phyloP scores from a whole-genome alignment of 2,329 filamentous ascomycete genomes.

The Aureobasidium subglaciale region DNA sequence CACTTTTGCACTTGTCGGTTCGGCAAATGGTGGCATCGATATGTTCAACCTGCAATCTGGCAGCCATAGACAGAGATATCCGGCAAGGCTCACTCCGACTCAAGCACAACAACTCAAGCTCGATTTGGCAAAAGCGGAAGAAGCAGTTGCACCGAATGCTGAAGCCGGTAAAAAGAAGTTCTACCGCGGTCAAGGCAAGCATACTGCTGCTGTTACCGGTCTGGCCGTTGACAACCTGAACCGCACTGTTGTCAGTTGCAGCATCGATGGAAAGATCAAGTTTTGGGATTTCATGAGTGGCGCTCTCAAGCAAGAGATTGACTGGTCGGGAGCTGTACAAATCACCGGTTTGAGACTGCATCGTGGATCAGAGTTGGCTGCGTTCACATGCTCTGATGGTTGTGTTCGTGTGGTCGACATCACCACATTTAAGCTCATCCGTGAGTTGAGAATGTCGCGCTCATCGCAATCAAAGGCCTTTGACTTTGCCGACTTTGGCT shows the following conservation, averaged over 20 bases:
- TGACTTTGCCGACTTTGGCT: constrained; percentile 40
- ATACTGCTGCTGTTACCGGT: constrained; percentile 76
- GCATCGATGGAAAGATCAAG: constrained; percentile 85
- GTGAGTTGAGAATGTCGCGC: constrained; percentile 79
- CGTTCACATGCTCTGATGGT: constrained; percentile 80
- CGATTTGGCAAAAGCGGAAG: constrained; percentile 43
- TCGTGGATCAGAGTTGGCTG: constrained; percentile 73
- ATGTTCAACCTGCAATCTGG: constrained; percentile 98
- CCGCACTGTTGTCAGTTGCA: constrained; percentile 75
- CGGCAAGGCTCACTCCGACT: constrained; percentile 66
- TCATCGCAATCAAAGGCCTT: constrained; percentile 21
- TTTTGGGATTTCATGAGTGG: constrained; percentile 96
- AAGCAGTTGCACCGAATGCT: constrained; percentile 33
- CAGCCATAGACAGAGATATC: constrained; percentile 78
- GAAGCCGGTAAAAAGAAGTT: constrained; percentile 31
- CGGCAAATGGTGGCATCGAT: constrained; percentile 73
- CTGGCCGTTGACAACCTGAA: constrained; percentile 86
- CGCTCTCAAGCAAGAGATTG: constrained; percentile 68
- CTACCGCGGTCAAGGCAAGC: constrained; percentile 56
- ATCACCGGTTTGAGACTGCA: constrained; percentile 77
- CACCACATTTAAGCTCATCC: constrained; percentile 80
- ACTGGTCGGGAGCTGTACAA: constrained; percentile 71
- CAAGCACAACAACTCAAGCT: constrained; percentile 71
- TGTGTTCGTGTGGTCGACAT: constrained; percentile 85
- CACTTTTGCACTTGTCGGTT: constrained; percentile 87